These are phyloP conservation scores for Daldinia eschscholtzii DNA, from an alignment of 2,329 filamentous ascomycete species.

Conservation along the genomic window DNA sequence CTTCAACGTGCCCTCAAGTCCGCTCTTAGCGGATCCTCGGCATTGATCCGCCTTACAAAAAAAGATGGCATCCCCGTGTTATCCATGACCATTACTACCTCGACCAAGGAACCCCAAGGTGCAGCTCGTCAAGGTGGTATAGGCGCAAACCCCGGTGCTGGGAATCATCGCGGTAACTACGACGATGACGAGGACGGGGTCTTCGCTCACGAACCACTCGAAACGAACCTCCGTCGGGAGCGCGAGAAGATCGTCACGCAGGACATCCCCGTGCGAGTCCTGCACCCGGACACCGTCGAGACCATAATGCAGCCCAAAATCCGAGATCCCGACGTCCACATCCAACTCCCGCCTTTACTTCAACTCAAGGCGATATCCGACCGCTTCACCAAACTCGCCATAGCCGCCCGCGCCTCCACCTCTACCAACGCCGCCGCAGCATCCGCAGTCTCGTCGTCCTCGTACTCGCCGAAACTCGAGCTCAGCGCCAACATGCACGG, in stretches of 20 bases:
- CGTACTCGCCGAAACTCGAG: constrained; percentile 75
- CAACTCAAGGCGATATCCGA: constrained; percentile 96
- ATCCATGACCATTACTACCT: constrained; percentile 88
- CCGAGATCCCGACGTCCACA: constrained; percentile 92
- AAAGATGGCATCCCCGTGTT: constrained; percentile 89
- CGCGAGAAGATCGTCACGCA: constrained; percentile 94
- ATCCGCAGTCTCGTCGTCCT: constrained; percentile 32
- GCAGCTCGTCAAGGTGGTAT: constrained; percentile 50
- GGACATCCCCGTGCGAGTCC: constrained; percentile 93
- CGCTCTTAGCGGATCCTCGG: constrained; percentile 82
- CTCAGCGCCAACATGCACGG: constrained; percentile 96
- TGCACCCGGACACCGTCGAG: constrained; percentile 86
- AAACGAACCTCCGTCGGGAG: constrained; percentile 72
- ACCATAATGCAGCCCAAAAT: constrained; percentile 93
- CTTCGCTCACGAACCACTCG: constrained; percentile 65
- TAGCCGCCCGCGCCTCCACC: constrained; percentile 52
- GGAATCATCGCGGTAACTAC: constrained; percentile 52
- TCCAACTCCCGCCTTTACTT: constrained; percentile 85
- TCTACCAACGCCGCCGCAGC: constrained; percentile 38
- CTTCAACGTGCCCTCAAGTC: constrained; percentile 93
- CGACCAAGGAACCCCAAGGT: constrained; percentile 61
- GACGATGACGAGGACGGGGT: constrained; percentile 60
- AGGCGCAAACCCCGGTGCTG: constrained; percentile 35
- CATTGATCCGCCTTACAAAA: constrained; percentile 90
- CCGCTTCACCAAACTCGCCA: constrained; percentile 89